Evolutionary conservation across 1,139 yeast species (phyloP).

Genomic region (Eremothecium gossypii): DNA sequence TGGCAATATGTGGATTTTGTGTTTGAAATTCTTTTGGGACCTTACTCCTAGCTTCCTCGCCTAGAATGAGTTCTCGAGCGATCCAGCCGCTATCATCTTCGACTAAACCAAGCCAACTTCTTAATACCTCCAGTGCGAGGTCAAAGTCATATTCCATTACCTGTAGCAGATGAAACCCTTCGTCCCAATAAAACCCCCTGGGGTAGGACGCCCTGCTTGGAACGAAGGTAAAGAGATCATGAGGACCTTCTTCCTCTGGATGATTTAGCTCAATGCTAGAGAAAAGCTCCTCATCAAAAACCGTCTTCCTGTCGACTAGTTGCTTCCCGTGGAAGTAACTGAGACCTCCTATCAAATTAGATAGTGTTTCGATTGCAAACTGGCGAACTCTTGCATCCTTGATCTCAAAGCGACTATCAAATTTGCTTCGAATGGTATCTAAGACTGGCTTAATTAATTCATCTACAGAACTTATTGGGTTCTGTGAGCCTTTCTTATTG

Average conservation of each 20-base stretch:
- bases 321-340: slow-evolving; percentile 87
- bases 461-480: slow-evolving; percentile 35
- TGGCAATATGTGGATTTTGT: slow-evolving; percentile 86
- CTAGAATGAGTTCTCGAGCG: slow-evolving; percentile 90
- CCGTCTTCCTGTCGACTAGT: slow-evolving; percentile 65
- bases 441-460: slow-evolving; percentile 34
- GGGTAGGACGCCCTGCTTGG: slow-evolving; percentile 95
- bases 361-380: slow-evolving; percentile 71
- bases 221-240: slow-evolving; percentile 67
- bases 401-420: slow-evolving; percentile 45
- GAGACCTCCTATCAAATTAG: slow-evolving; percentile 83
- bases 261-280: slow-evolving; percentile 42
- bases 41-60: slow-evolving; percentile 79
- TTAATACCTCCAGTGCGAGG: slow-evolving; percentile 66
- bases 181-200: slow-evolving; percentile 98
- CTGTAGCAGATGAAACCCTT: slow-evolving; percentile 88
- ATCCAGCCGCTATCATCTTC: slow-evolving; percentile 96
- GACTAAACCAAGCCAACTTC: slow-evolving; percentile 80
- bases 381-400: slow-evolving; percentile 34
- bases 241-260: slow-evolving; percentile 56
- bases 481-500: slow-evolving; percentile 39
- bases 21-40: slow-evolving; percentile 82
- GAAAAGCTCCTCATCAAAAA: slow-evolving; percentile 56
- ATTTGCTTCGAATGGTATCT: slow-evolving; percentile 44
- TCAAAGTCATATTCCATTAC: slow-evolving; percentile 78